A percentile compares a stretch with the other conserved stretches of the same genome.
Conservation (phyloP, 2,329 filamentous ascomycete genomes). For the Aspergillus quadrilineatus region DNA sequence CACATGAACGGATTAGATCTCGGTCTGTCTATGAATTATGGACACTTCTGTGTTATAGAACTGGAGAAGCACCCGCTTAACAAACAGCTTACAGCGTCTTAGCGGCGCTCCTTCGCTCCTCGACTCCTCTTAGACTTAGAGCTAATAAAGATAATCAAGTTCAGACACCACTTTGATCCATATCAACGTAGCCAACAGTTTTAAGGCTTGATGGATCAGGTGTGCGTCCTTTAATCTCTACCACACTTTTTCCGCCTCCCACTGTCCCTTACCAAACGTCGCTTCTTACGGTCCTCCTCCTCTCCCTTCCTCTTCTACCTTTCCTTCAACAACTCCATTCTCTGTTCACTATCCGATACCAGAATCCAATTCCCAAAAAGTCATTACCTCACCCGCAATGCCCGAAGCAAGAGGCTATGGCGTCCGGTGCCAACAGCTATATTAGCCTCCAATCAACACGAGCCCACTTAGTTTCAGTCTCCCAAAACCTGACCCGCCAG, state of each 20-base stretch:
- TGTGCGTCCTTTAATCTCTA: too few species aligned
- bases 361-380: background rate
- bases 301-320: too few species aligned
- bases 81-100: background rate
- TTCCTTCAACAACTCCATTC: background rate
- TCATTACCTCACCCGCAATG: too few species aligned
- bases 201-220: background rate
- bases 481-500: background rate
- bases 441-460: slow-evolving; percentile 39
- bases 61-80: background rate
- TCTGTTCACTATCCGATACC: background rate
- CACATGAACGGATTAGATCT: background rate
- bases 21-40: background rate
- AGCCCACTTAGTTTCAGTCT: background rate
- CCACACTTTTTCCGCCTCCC: too few species aligned
- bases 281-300: too few species aligned
- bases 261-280: too few species aligned
- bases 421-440: slow-evolving; percentile 62
- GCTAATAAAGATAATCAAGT: background rate
- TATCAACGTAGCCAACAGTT: background rate
- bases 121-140: background rate
- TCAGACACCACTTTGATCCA: background rate
- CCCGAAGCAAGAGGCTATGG: slow-evolving; percentile 31
- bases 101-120: background rate
- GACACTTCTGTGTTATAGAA: background rate